Evolutionary conservation across 1,139 yeast species (phyloP).

Genomic region (Suhomyces wounanorum): DNA sequence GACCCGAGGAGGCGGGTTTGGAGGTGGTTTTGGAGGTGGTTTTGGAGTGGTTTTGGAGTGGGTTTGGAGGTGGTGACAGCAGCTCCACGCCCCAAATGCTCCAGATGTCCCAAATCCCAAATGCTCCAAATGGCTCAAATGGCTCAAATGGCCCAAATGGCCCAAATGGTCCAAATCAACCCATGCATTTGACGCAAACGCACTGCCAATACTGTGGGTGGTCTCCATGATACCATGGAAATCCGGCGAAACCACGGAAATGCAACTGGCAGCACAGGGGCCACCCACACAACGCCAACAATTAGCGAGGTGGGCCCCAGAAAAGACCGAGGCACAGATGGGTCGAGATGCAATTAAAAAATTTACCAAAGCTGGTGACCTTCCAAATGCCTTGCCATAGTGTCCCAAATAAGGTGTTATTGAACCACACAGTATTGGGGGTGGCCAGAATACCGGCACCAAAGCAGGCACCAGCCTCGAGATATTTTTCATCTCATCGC

Average conservation of each 20-base stretch:
- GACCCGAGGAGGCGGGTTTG: too few relatives aligned
- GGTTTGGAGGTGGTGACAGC: too few relatives aligned
- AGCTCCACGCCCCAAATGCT: too few relatives aligned
- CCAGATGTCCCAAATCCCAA: too few relatives aligned
- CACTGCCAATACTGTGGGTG: too few relatives aligned
- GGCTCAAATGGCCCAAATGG: too few relatives aligned
- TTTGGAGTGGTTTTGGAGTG: too few relatives aligned
- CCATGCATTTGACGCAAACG: too few relatives aligned
- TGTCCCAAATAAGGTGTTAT: neutral
- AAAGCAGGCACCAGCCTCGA: neutral
- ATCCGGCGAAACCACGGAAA: neutral
- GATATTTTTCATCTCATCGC: constrained; percentile 3
- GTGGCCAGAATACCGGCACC: too few relatives aligned
- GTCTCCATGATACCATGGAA: neutral
- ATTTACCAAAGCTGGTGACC: neutral
- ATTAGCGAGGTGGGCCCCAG: neutral
- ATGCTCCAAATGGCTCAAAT: too few relatives aligned
- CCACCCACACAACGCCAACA: neutral
- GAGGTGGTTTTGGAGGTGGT: too few relatives aligned
- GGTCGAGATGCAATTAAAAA: neutral
- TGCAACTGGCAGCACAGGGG: neutral
- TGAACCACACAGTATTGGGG: neutral
- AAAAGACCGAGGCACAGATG: neutral
- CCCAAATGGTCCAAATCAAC: too few relatives aligned
- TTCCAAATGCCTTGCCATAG: neutral